Conservation (phyloP, 1,284 basidiomycete species). For the Veloboletus limbatus region DNA sequence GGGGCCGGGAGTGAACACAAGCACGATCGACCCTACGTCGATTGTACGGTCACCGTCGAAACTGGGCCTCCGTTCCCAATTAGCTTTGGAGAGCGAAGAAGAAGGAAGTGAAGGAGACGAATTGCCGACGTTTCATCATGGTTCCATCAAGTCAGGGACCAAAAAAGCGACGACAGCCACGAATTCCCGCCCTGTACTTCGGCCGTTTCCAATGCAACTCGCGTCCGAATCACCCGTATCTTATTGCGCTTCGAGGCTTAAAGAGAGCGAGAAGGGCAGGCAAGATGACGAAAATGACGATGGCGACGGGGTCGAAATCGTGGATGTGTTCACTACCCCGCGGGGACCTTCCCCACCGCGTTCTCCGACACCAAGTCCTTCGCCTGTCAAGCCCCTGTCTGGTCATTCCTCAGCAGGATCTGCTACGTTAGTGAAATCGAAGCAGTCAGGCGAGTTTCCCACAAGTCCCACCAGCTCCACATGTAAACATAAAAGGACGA, state of each 20-base stretch:
- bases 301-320: slow-evolving; percentile 14
- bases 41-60: slow-evolving; percentile 18
- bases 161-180: not conserved
- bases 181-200: slow-evolving; percentile 5
- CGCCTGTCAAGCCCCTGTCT: slow-evolving; percentile 2
- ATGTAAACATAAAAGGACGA: slow-evolving; percentile 1
- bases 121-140: slow-evolving; percentile 21
- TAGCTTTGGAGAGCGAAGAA: slow-evolving; percentile 12
- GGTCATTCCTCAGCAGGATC: slow-evolving; percentile 1
- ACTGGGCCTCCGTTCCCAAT: slow-evolving; percentile 5
- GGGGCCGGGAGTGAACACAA: not conserved
- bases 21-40: not conserved
- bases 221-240: not conserved
- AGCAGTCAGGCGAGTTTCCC: not conserved
- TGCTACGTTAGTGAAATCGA: not conserved
- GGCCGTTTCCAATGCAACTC: slow-evolving; percentile 30
- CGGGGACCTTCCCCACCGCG: slow-evolving; percentile 18
- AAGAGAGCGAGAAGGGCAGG: not conserved
- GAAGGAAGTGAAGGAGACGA: slow-evolving; percentile 16
- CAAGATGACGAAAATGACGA: not conserved
- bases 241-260: not conserved
- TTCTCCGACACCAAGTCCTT: slow-evolving; percentile 25
- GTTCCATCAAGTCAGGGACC: slow-evolving; percentile 4
- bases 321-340: slow-evolving; percentile 26
- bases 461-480: slow-evolving; percentile 12